Evolutionary conservation across 495 filamentous ascomycete genomes (phyloP), one percentile per base, ranked within the genome.

Genomic region (Friedmanniomyces endolithicus): DNA sequence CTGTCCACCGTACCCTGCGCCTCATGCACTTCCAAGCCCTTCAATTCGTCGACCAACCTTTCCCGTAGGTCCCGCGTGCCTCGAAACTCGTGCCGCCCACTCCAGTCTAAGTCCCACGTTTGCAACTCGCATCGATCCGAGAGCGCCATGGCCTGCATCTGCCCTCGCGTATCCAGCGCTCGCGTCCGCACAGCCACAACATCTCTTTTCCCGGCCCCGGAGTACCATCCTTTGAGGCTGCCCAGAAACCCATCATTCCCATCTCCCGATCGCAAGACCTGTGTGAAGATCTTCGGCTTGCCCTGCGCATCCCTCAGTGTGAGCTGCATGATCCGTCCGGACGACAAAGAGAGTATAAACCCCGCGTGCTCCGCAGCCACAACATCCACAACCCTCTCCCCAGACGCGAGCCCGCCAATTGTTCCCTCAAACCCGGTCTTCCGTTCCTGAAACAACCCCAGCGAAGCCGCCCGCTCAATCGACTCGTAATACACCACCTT

Each of bases 401-500:
- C 85, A 1, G 84, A 84, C 25, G 82, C 76, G 69, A 95, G 75
- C 46, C 83, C 83, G 6, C 76, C 70, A 47, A 90, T 80, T 17
- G 73, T 71, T 12, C 83, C 82, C 61, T 95, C 84, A 1, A 95
- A 76, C 17, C 88, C 85, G 58, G 76, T 79, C 59, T 81, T 81
- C 64, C 83, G 86, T 59, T 92, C 84, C 46, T 83, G 79, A 44
- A 86, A 79, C 25, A 88, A 77, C 55, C 84, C 85, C 12, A 88
- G 67, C 6, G 83, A 84, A 24, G 86, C 80, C 24, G 87, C 88
- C 67, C 79, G 85, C 19, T 89, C 84, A 46, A 97, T 82, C 24
- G 86, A 88, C 65, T 97, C 94, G 90, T 90, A 99, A 68, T 90
- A 99, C 34, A 84, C 79, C 45, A 97, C 78, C 65, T 82, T 90